These are phyloP conservation scores for Wickerhamiella allomyrinae DNA, from an alignment of 805 yeast species.

Conservation along the genomic window DNA sequence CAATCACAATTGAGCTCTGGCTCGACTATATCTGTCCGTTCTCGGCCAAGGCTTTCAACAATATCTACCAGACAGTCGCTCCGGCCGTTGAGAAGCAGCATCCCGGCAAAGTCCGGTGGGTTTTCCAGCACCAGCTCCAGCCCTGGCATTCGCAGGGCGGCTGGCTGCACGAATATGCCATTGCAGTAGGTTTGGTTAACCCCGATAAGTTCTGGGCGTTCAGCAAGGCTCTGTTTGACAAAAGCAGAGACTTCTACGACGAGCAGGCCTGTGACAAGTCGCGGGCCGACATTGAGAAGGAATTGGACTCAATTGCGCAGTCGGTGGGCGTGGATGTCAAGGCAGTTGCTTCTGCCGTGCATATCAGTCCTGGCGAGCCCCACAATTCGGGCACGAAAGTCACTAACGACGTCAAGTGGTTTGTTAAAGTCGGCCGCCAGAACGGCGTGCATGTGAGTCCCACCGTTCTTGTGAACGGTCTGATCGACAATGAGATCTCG, in stretches of 20 bases:
- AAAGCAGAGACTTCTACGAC: conserved; percentile 46
- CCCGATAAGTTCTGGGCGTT: conserved; percentile 45
- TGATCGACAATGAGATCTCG: conserved; percentile 41
- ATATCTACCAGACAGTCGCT: conserved; percentile 34
- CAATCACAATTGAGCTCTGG: conserved; percentile 17
- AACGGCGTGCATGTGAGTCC: conserved; percentile 80
- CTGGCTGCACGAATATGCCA: conserved; percentile 51
- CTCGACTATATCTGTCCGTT: conserved; percentile 45
- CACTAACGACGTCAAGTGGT: conserved; percentile 53
- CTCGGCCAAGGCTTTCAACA: conserved; percentile 47
- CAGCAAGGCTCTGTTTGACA: conserved; percentile 40
- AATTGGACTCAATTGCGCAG: conserved; percentile 37
- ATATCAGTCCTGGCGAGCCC: conserved; percentile 24
- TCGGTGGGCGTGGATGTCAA: conserved; percentile 29
- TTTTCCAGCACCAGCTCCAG: conserved; percentile 63
- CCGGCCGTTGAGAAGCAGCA: conserved; percentile 35
- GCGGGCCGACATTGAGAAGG: conserved; percentile 41
- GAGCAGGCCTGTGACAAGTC: conserved; percentile 38
- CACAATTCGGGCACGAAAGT: conserved; percentile 45
- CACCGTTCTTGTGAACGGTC: conserved; percentile 58
- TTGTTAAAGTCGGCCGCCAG: conserved; percentile 58
- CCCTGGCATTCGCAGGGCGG: conserved; percentile 81
- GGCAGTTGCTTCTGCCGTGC: conserved; percentile 24
- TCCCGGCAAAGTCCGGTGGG: conserved; percentile 42
- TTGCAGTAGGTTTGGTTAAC: conserved; percentile 46